Conservation (phyloP, 495 filamentous ascomycete genomes). For the Lasiosphaeria ovina region DNA sequence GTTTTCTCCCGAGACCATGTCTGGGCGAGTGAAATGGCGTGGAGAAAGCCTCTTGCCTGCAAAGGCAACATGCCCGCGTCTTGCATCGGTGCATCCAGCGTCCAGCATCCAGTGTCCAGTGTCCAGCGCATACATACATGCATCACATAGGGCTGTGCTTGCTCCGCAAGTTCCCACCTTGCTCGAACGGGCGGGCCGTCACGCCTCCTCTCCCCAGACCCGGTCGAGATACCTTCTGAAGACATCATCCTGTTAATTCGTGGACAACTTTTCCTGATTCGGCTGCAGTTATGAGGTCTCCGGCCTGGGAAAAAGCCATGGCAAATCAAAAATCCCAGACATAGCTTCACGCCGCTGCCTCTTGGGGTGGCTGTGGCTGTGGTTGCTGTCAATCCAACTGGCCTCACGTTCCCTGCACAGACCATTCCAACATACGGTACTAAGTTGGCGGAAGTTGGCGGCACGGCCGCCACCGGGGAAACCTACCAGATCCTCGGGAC, state of each 20-base stretch:
- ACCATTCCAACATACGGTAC: neutral
- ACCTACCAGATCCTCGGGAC: slow-evolving; percentile 12
- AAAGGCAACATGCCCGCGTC: neutral
- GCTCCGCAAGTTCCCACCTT: too few relatives aligned
- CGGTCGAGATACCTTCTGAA: too few relatives aligned
- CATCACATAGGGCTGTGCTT: too few relatives aligned
- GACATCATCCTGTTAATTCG: too few relatives aligned
- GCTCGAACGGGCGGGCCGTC: too few relatives aligned
- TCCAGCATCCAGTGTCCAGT: too few relatives aligned
- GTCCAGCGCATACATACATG: too few relatives aligned
- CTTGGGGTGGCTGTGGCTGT: neutral
- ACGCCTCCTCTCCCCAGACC: too few relatives aligned
- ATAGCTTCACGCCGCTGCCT: neutral
- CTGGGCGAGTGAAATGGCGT: slow-evolving; percentile 7
- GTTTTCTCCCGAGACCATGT: slow-evolving; percentile 1
- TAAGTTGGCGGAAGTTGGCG: neutral
- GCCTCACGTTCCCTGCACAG: neutral
- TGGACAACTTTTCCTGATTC: too few relatives aligned
- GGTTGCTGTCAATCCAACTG: neutral
- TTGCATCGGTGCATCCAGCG: neutral
- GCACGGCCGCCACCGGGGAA: neutral
- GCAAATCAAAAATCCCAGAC: too few relatives aligned
- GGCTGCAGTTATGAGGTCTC: too few relatives aligned
- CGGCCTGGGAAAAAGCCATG: too few relatives aligned
- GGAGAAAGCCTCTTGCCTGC: slow-evolving; percentile 10